Conservation (phyloP, 2,329 filamentous ascomycete species). For the Neobulgaria alba region DNA sequence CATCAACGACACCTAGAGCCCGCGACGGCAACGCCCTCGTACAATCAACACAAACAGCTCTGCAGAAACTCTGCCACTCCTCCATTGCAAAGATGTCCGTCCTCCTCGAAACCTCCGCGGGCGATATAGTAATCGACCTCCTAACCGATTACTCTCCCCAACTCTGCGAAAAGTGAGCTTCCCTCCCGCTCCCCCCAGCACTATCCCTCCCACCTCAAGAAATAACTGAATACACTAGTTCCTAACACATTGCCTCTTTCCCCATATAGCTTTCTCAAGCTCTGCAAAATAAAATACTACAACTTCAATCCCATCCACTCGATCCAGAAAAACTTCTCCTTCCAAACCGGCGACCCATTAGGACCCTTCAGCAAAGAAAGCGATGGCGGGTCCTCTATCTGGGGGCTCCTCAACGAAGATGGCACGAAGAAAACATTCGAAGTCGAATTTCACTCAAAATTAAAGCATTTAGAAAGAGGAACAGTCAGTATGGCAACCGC, state of each 20-base stretch:
- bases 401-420: conserved; percentile 70
- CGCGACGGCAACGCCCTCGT: too few relatives aligned
- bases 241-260: too few relatives aligned
- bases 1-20: too few relatives aligned
- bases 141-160: conserved; percentile 82
- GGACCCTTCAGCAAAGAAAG: conserved; percentile 77
- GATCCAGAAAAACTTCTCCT: conserved; percentile 90
- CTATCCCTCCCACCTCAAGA: conserved; percentile 12
- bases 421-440: conserved; percentile 67
- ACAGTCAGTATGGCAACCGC: conserved; percentile 98
- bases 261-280: conserved; percentile 76
- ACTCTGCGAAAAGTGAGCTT: conserved; percentile 87
- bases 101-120: conserved; percentile 82
- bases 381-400: conserved; percentile 89
- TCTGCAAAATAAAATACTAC: conserved; percentile 99
- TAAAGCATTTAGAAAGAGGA: conserved; percentile 82
- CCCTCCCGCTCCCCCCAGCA: conserved; percentile 7
- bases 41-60: too few relatives aligned
- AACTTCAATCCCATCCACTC: conserved; percentile 91
- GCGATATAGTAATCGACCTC: conserved; percentile 92
- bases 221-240: conserved; percentile 43
- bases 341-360: conserved; percentile 90
- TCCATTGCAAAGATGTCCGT: too few relatives aligned
- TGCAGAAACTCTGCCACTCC: too few relatives aligned
- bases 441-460: conserved; percentile 75